Conservation (phyloP, 352 stramenopile species). For the Pseudoperonospora humuli region DNA sequence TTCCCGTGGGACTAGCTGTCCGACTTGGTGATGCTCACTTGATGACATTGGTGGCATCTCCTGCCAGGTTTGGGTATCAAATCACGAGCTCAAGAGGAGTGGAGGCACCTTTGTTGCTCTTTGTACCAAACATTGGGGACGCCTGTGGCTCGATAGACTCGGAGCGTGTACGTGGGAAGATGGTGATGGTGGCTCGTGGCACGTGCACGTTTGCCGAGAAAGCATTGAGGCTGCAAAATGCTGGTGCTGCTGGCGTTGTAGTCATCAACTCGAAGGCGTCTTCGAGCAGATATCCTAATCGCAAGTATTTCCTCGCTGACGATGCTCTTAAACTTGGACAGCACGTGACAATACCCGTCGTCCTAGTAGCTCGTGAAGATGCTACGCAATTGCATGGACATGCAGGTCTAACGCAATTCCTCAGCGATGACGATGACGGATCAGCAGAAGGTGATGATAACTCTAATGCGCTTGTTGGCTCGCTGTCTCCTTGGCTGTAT, state of each 20-base stretch:
- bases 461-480: too few species aligned
- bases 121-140: slow-evolving; percentile 30
- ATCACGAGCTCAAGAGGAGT: slow-evolving; percentile 33
- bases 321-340: slow-evolving; percentile 34
- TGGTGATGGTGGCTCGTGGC: slow-evolving; percentile 65
- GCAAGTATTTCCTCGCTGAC: slow-evolving; percentile 60
- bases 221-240: slow-evolving; percentile 48
- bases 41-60: slow-evolving; percentile 57
- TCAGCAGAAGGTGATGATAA: slow-evolving; percentile 3
- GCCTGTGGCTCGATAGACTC: slow-evolving; percentile 34
- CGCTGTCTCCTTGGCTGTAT: too few species aligned
- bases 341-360: slow-evolving; percentile 56
- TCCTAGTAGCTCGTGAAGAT: slow-evolving; percentile 53
- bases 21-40: slow-evolving; percentile 51
- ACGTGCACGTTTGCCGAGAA: slow-evolving; percentile 77
- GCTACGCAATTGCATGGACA: slow-evolving; percentile 37
- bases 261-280: slow-evolving; percentile 63
- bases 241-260: slow-evolving; percentile 49
- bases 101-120: slow-evolving; percentile 50
- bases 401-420: slow-evolving; percentile 10
- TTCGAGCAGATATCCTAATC: slow-evolving; percentile 31
- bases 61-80: slow-evolving; percentile 55
- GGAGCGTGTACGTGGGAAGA: slow-evolving; percentile 34
- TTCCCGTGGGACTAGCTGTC: slow-evolving; percentile 53
- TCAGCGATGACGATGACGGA: slow-evolving; percentile 7